Evolutionary conservation across 495 filamentous ascomycete genomes (phyloP).

Genomic region (Hapsidospora chrysogenum): DNA sequence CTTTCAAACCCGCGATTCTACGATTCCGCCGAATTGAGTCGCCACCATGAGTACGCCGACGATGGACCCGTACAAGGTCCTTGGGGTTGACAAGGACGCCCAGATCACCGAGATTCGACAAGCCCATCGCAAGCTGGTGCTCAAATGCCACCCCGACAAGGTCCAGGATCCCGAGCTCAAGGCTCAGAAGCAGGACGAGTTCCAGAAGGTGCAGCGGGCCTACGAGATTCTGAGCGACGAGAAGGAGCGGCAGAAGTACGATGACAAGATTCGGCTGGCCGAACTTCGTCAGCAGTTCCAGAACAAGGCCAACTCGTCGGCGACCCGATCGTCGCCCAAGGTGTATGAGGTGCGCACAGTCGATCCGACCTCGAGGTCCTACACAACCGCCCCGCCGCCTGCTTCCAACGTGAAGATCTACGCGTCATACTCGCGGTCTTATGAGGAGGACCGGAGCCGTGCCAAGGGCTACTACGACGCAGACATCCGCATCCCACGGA

Average conservation of each 20-base stretch:
- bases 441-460: conserved; percentile 19
- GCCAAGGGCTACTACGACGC: conserved; percentile 14
- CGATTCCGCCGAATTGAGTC: too few species aligned
- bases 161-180: conserved; percentile 55
- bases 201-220: conserved; percentile 83
- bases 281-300: conserved; percentile 21
- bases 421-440: conserved; percentile 18
- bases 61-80: conserved; percentile 66
- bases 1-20: too few species aligned
- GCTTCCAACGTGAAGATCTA: conserved; percentile 14
- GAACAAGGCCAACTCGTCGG: conserved; percentile 16
- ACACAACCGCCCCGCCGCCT: conserved; percentile 13
- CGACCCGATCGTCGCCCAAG: conserved; percentile 9
- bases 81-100: conserved; percentile 65
- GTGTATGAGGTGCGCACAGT: conserved; percentile 15
- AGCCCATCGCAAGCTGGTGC: conserved; percentile 79
- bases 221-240: conserved; percentile 86
- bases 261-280: conserved; percentile 50
- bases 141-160: conserved; percentile 94
- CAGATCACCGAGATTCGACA: conserved; percentile 56
- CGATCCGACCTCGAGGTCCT: conserved; percentile 10
- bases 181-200: conserved; percentile 58
- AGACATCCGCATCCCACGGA: conserved; percentile 16
- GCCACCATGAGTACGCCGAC: conserved; percentile 50
- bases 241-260: conserved; percentile 50